Percentiles rank a stretch among this genome's conserved stretches.
Evolutionary conservation across 352 stramenopile genomes (phyloP).

Genomic region (Phytophthora chlamydospora): DNA sequence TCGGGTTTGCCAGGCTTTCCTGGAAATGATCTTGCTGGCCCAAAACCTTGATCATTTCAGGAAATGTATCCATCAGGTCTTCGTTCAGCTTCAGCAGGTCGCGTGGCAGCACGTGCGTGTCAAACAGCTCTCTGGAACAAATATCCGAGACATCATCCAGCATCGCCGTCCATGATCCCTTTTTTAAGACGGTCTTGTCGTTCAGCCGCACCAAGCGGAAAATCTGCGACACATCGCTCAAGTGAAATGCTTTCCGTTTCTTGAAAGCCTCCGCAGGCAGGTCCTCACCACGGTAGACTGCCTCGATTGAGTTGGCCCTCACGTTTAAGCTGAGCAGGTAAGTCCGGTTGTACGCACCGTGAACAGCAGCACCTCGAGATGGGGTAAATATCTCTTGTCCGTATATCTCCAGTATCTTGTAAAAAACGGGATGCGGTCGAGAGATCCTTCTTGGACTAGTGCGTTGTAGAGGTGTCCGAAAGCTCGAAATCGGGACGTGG

Average conservation of each 20-base stretch:
- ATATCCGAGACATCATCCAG: conserved; percentile 19
- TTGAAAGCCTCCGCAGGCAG: neutral
- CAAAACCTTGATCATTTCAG: conserved; percentile 28
- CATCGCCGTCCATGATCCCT: conserved; percentile 11
- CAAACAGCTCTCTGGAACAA: conserved; percentile 25
- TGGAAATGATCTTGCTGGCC: neutral
- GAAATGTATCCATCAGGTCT: conserved; percentile 36
- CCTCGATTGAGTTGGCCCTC: conserved; percentile 15
- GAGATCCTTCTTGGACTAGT: conserved; percentile 9
- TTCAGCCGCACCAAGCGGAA: conserved; percentile 23
- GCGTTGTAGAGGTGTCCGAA: conserved; percentile 32
- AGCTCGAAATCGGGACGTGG: conserved; percentile 17
- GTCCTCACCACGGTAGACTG: conserved; percentile 11
- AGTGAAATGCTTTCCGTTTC: conserved; percentile 10
- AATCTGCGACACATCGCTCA: conserved; percentile 22
- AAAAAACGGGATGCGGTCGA: conserved; percentile 18
- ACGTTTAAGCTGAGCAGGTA: conserved; percentile 25
- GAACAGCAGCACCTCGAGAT: conserved; percentile 13
- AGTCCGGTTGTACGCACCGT: conserved; percentile 17
- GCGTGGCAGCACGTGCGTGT: conserved; percentile 35
- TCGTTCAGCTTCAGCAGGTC: conserved; percentile 42
- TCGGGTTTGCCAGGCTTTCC: neutral
- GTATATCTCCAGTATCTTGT: conserved; percentile 20
- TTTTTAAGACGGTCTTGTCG: conserved; percentile 15
- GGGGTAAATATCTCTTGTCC: conserved; percentile 23